Evolutionary conservation across 768 basidiomycete genomes (phyloP), one percentile per base, ranked within the genome.

Genomic region (Daedaleopsis sinensis): DNA sequence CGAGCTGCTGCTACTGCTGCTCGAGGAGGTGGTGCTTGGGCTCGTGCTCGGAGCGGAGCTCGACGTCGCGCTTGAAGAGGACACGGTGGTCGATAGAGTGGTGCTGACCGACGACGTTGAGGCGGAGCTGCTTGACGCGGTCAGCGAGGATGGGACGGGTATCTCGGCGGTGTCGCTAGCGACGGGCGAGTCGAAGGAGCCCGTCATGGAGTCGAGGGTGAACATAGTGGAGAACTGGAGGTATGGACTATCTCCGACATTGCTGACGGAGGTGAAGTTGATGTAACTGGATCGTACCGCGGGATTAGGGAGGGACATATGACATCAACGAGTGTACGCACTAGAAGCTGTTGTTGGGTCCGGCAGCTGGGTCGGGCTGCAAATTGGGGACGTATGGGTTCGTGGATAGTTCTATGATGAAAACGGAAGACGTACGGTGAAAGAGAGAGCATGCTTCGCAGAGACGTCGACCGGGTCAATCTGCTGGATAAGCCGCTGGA

Each of bases 301-400:
- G 15, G 13, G 47, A n/a, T 53, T 36, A 19, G 9, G 52, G 16
- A 38, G 19, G 16, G 12, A 10, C 10, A 7, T 49, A 4, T 16
- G 54, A 49, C 19, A 37, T 15, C 13, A 42, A 44, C 27, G 16
- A 65, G 23, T 8, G 21, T 12, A 73, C 86, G 60, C 68, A 90
- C 89, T 89, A 91, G 49, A 66, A 65, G 62, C 78, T 75, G n/a
- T 83, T 81, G 67, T 86, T 76, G 1, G 85, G 78, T 49, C 87
- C 89, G 48, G 80, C 86, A 53, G 72, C 62, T 0, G 87, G 76
- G 65, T 80, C 77, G 50, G 86, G 85, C 87, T 89, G 61, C 24
- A 37, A 36, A 24, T 56, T 7, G 27, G 37, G 16, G 39, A 12
- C 6, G 11, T 50, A 36, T 35, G 19, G 35, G 39, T 42, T 5